A percentile compares a stretch with the other conserved stretches of the same genome.
These are phyloP conservation scores for Amanita pallidorosea DNA, from an alignment of 768 basidiomycete genomes.

Conservation along the genomic window DNA sequence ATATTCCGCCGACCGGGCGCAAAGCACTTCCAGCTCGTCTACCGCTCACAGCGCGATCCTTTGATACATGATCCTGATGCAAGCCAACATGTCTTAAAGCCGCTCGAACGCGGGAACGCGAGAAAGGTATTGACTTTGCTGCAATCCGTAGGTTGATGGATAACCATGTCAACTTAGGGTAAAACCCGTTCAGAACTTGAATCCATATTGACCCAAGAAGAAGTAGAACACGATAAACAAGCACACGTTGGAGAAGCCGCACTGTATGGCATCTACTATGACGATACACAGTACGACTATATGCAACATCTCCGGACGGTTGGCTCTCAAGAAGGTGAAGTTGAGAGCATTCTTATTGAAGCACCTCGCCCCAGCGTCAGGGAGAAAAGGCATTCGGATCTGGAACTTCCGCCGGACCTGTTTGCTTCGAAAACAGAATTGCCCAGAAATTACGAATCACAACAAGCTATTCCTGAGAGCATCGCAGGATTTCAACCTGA, in stretches of 20 bases:
- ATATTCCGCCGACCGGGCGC: conserved; percentile 85
- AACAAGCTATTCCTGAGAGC: conserved; percentile 71
- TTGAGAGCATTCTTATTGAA: conserved; percentile 74
- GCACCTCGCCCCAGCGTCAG: conserved; percentile 41
- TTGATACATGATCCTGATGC: conserved; percentile 91
- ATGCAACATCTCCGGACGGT: conserved; percentile 89
- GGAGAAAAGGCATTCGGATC: conserved; percentile 17
- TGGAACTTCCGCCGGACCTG: conserved; percentile 60
- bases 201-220: conserved; percentile 34
- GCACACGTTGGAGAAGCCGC: conserved; percentile 78
- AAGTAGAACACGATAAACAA: conserved; percentile 34
- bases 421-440: conserved; percentile 68
- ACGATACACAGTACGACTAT: conserved; percentile 96
- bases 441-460: conserved; percentile 62
- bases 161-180: conserved; percentile 33
- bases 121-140: conserved; percentile 38
- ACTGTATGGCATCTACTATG: conserved; percentile 84
- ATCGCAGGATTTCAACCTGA: conserved; percentile 88
- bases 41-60: conserved; percentile 92
- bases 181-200: conserved; percentile 81
- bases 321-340: conserved; percentile 68
- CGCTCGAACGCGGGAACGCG: conserved; percentile 60
- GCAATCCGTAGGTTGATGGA: neutral
- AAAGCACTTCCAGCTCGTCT: conserved; percentile 93
- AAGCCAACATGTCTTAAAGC: conserved; percentile 80